Base-by-base conservation (phyloP, 257 asterid genomes). In the Cruciata laevipes region DNA sequence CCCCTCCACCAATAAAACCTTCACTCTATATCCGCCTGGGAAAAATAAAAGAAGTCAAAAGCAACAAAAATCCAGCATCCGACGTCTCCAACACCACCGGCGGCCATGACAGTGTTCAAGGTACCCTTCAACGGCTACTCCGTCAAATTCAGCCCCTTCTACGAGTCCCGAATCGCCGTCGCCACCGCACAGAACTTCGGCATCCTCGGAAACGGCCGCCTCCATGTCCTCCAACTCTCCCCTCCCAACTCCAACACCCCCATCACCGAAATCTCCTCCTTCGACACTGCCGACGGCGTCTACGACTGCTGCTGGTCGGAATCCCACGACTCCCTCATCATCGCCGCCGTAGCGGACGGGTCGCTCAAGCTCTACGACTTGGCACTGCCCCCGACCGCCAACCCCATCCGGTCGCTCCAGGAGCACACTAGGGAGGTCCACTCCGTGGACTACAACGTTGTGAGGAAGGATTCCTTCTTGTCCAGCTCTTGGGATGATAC, bases 281-380 rank as follows among this genome's bases (percentile, higher is more conserved):
- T 85, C 83, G 99, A 93, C 71, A 93, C 99, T 7, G 90, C 99
- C 65, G 97, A 93, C 76, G 96, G 97, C 18, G 94, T 90, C 33
- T 93, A 90, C 81, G 97, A 93, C 71, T 77, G 92, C 17, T 90
- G 96, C 81, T 93, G 97, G 96, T 88, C 99, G 33, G 99, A 93
- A 69, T 89, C 99, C 18, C 99, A 93, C 85, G 97, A 93, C 47
- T 90, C 96, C 30, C 81, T 90, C 10, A 77, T 93, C 73, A 79
- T 90, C 30, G 95, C 99, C 14, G 99, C 96, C 40, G 73, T 85
- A 21, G 96, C 94, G 61, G 99, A 93, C 76, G 99, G 95, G 64
- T 90, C 96, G 16, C 76, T 93, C 44, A 90, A 93, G 86, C 83
- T 93, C 76, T 90, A 93, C 84, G 95, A 93, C 81, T 62, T 87